Evolutionary conservation across 441 rosid species (phyloP).

Genomic region (Melastoma candidum): DNA sequence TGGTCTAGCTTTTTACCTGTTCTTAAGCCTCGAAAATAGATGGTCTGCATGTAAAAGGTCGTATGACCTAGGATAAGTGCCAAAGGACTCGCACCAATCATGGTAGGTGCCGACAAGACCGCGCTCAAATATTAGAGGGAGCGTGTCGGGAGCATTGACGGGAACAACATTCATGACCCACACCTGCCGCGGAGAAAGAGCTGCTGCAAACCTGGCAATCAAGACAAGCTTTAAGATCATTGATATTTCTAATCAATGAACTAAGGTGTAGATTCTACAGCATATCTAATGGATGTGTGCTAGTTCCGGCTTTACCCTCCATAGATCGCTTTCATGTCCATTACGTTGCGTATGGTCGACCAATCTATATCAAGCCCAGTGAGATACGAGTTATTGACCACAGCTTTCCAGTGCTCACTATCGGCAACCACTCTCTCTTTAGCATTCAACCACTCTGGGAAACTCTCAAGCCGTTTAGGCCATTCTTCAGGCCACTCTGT

Average conservation of each 20-base stretch:
- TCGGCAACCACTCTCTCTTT: slow-evolving; percentile 56
- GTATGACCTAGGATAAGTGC: slow-evolving; percentile 84
- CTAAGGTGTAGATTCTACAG: no score
- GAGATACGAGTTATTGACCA: slow-evolving; percentile 71
- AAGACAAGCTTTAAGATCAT: slow-evolving; percentile 5
- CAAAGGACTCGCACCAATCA: slow-evolving; percentile 90
- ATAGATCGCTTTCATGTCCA: slow-evolving; percentile 93
- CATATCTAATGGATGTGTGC: no score
- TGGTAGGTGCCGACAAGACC: slow-evolving; percentile 79
- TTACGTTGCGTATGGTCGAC: slow-evolving; percentile 64
- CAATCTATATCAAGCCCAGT: slow-evolving; percentile 79
- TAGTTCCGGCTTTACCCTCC: slow-evolving; percentile 51
- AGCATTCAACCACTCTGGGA: slow-evolving; percentile 77
- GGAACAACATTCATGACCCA: slow-evolving; percentile 96
- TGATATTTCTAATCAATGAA: no score
- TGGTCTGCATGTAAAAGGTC: slow-evolving; percentile 96
- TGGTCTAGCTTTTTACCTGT: slow-evolving; percentile 35
- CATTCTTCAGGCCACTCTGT: slow-evolving; percentile 96
- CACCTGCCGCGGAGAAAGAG: slow-evolving; percentile 55
- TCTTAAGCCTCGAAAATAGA: slow-evolving; percentile 85
- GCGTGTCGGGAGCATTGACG: slow-evolving; percentile 80
- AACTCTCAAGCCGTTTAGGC: slow-evolving; percentile 86
- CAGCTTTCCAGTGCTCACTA: slow-evolving; percentile 63
- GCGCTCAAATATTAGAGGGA: slow-evolving; percentile 73
- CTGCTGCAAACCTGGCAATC: slow-evolving; percentile 69